Base-by-base conservation (phyloP, 1,284 basidiomycete genomes). In the Trichosporon coremiiforme region DNA sequence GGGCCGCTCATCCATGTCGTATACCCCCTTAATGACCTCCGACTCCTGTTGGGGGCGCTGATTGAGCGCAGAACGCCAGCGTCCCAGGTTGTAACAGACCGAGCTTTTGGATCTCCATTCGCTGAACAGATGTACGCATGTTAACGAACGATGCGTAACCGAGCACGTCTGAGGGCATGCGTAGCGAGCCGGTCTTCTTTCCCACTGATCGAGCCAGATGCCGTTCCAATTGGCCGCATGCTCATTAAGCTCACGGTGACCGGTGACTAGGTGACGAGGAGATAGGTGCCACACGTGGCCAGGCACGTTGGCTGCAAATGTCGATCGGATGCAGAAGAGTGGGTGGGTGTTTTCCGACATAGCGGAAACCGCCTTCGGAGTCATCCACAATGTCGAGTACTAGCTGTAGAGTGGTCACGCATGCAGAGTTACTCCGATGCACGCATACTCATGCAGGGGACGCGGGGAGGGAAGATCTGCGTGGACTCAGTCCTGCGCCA, bases 241-340 rank as follows among this genome's bases (percentile, higher is more conserved):
- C 15, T 2, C 57, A 17, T 60, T 60, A 60, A 60, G 57, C 57
- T 60, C 57, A 33, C 29, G 57, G 57, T 60, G 29, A 33, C 29
- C n/a, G n/a, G n/a, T n/a, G n/a, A n/a, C n/a, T 33, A 33, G 31
- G 57, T 60, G 57, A 60, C 31, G 31, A 33, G 4, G 57, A n/a
- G 13, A 33, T 31, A 60, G 57, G 57, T 60, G 57, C 57, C 57
- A 60, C 57, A 33, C 31, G 31, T 5, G 6, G 57, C 22, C 57
- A 60, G 57, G 57, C 57, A 60, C 57, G 57, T 60, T 60, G 57
- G 29, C 57, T 17, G 22, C 17, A 33, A 17, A 60, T 60, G 29
- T 60, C 31, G 57, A 60, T 60, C 57, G 57, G 29, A 17, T 4
- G 8, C 47, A 17, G 9, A 53, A 53, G 57, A 60, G 57, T 60